Evolutionary conservation across 257 asterid genomes (phyloP).

Genomic region (Nicotiana tomentosiformis): DNA sequence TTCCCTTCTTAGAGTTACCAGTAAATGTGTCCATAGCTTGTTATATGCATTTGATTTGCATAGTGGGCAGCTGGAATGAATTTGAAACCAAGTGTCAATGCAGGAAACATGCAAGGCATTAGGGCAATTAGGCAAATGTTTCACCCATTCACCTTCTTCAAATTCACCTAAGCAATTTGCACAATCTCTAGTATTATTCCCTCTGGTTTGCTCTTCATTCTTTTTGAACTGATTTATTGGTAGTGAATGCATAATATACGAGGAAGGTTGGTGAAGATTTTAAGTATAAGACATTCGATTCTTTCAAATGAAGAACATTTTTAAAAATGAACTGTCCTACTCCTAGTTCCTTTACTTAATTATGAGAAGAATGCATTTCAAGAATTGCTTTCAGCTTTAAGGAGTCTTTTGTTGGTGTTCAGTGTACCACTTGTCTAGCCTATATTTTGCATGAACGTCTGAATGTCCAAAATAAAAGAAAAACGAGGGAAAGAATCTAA

Average conservation of each 20-base stretch:
- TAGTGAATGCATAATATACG: not conserved
- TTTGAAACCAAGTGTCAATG: constrained; percentile 64
- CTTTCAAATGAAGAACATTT: not conserved
- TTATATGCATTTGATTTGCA: constrained; percentile 31
- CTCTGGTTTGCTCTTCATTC: constrained; percentile 8
- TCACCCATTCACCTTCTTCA: constrained; percentile 54
- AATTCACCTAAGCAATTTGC: constrained; percentile 63
- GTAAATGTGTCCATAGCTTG: not conserved
- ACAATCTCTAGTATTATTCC: constrained; percentile 26
- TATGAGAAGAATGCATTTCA: not conserved
- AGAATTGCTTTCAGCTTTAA: not conserved
- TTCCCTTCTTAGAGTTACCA: no score
- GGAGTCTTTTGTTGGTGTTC: not conserved
- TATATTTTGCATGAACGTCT: not conserved
- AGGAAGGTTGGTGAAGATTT: not conserved
- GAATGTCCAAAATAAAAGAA: not conserved
- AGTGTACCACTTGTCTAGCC: not conserved
- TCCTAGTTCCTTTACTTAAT: not conserved
- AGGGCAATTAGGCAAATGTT: constrained; percentile 39
- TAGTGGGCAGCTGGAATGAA: constrained; percentile 60
- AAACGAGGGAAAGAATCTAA: not conserved
- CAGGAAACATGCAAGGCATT: constrained; percentile 59
- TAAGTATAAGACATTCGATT: not conserved
- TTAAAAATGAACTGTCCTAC: no score
- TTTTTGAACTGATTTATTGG: not conserved